Evolutionary conservation across 2,329 filamentous ascomycete species (phyloP), one percentile per base, ranked within the genome.

Genomic region (Hansfordia pulvinata): DNA sequence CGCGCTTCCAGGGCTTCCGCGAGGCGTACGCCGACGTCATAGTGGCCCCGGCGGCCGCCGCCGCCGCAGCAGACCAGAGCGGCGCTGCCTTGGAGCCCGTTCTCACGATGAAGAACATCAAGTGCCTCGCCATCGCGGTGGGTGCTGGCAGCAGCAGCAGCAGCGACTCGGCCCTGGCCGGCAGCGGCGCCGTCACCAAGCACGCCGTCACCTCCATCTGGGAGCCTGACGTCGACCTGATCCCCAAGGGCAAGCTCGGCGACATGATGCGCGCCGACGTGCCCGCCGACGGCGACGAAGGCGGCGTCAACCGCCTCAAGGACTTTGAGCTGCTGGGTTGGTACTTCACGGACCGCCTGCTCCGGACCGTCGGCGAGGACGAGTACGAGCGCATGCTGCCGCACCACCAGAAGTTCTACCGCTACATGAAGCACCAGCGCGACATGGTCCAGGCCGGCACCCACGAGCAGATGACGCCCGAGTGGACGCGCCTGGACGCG

Each of bases 351-450:
- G 17, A 18, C 12, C 20, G 17, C 10, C 25, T 22, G 4, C 17
- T 33, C 10, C 19, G 28, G 14, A 20, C 27, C 18, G 26, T 33
- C n/a, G 15, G 14, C 7, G 31, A 33, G 20, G 28, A 30, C 14
- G 25, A 33, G 19, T 10, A 21, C 9, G 10, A 20, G 14, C 22
- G 23, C 10, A 24, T 30, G 10, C 20, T 27, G 7, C 31, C 31
- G 6, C 31, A 33, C 20, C 31, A 33, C 10, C 31, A 31, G 26
- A 33, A 33, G 11, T 33, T 31, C 29, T 33, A 31, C 29, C 31
- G 31, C 4, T 33, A 33, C 13, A 33, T 33, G 31, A 21, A 33
- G 14, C 24, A 30, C 18, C 31, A 33, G 10, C 31, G 29, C 11
- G 31, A 33, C 6, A 25, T 27, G 13, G 25, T 28, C 14, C 18